Evolutionary conservation across 1,284 basidiomycete species (phyloP), one percentile per base, ranked within the genome.

Genomic region (Moesziomyces globuligerus): DNA sequence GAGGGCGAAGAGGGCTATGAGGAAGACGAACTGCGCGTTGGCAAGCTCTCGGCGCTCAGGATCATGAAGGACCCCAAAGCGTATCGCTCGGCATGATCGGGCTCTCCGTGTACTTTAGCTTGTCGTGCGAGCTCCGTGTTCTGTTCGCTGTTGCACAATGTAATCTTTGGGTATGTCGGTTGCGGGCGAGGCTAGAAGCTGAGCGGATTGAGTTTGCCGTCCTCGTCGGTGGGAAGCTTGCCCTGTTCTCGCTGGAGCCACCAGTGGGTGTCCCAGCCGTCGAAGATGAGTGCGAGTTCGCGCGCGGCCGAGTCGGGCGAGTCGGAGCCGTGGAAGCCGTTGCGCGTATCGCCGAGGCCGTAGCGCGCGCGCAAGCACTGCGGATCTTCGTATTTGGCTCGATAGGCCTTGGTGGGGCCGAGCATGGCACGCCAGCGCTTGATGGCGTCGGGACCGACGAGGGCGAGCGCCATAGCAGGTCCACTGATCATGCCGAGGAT

Each of bases 331-430:
- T 82, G 80, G 36, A 82, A 82, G 2, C 73, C 79, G 40, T 82
- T 82, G 1, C 79, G 50, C 7, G 79, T 81, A 41, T 82, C 80
- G 2, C 76, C 75, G 3, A 81, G 46, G 1, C 80, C 80, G 36
- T 77, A 79, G 10, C 60, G 34, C 2, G 76, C 70, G 6, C 80
- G 54, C 3, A 82, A 48, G 17, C 57, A 58, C 4, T 37, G 10
- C 1, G 75, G 69, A 9, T 66, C 36, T 15, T 79, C 70, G 52
- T 65, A 80, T 25, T 77, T 79, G 11, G 60, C 51, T 29, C 55
- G 62, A 39, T 81, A 82, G 3, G 76, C 79, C 32, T 82, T 81
- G 1, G 80, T 82, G 0, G 80, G 73, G 2, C 80, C 80, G 1
- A 81, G 53, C 51, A 82, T 60, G 15, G 40, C 20, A 3, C 80